Evolutionary conservation across 768 basidiomycete genomes (phyloP).

Genomic region (Boletus rubroflammeus): DNA sequence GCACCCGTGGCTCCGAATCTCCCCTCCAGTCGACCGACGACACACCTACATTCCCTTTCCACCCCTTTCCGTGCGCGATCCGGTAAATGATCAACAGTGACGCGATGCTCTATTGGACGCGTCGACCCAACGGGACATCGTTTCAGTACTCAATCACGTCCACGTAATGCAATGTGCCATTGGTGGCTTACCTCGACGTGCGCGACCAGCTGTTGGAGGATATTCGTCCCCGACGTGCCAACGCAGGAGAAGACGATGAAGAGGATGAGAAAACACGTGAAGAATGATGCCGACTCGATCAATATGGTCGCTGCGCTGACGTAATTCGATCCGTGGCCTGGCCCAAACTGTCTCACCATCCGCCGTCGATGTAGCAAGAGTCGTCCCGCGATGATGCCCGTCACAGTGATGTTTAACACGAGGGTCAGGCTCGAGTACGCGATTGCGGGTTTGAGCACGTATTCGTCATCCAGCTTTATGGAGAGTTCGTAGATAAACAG

Average conservation of each 20-base stretch:
- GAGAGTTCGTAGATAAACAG: slow-evolving; percentile 3
- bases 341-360: slow-evolving; percentile 10
- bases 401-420: slow-evolving; percentile 14
- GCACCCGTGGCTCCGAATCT: neutral
- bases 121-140: neutral
- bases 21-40: slow-evolving; percentile 18
- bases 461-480: neutral
- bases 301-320: slow-evolving; percentile 8
- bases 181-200: slow-evolving; percentile 15
- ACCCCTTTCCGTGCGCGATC: slow-evolving; percentile 17
- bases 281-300: slow-evolving; percentile 21
- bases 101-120: slow-evolving; percentile 8
- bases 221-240: neutral
- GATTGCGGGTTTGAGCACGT: neutral
- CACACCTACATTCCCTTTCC: slow-evolving; percentile 5
- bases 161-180: neutral
- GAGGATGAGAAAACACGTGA: slow-evolving; percentile 13
- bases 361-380: slow-evolving; percentile 13
- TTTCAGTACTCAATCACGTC: neutral
- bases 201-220: slow-evolving; percentile 17
- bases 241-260: slow-evolving; percentile 9
- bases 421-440: slow-evolving; percentile 11
- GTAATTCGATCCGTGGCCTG: slow-evolving; percentile 12
- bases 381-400: slow-evolving; percentile 14
- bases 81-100: slow-evolving; percentile 21